Percentiles rank a stretch among this genome's conserved stretches.
Conservation (phyloP, 83 land plant species). For the Diphasiastrum complanatum region DNA sequence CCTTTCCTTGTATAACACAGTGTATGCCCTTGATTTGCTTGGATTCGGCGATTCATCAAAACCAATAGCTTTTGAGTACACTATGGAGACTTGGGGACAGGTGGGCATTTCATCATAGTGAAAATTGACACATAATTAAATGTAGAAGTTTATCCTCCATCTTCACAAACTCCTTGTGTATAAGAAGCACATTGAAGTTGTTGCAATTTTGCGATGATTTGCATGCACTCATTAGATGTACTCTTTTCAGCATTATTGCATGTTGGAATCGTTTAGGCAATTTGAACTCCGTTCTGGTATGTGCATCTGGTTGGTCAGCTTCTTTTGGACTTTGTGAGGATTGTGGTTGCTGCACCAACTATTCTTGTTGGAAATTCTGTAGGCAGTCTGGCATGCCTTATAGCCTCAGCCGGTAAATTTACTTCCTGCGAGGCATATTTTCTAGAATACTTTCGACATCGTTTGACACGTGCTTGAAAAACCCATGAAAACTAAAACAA, state of each 20-base stretch:
- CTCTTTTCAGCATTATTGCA: not conserved
- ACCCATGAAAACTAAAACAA: too few species aligned
- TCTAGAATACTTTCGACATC: too few species aligned
- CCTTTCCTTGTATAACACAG: constrained; percentile 52
- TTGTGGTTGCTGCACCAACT: constrained; percentile 60
- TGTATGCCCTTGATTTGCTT: constrained; percentile 81
- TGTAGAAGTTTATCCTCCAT: not conserved
- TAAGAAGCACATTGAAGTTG: too few species aligned
- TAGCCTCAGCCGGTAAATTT: constrained; percentile 62
- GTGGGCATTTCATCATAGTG: constrained; percentile 25
- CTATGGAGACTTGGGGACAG: constrained; percentile 92
- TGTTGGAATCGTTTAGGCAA: too few species aligned
- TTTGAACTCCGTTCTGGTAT: constrained; percentile 1
- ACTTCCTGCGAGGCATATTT: not conserved
- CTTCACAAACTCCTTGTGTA: too few species aligned
- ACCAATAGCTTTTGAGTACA: constrained; percentile 61
- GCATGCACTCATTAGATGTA: too few species aligned
- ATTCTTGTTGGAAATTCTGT: constrained; percentile 84
- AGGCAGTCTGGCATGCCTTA: constrained; percentile 91
- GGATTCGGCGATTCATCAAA: constrained; percentile 89
- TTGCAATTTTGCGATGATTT: too few species aligned
- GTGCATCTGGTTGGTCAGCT: constrained; percentile 41
- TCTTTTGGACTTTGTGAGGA: constrained; percentile 67
- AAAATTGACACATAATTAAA: not conserved
- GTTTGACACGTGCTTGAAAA: too few species aligned